phyloP scores from a whole-genome alignment of 2,329 filamentous ascomycete species.

The Aspergillus pseudonomiae region DNA sequence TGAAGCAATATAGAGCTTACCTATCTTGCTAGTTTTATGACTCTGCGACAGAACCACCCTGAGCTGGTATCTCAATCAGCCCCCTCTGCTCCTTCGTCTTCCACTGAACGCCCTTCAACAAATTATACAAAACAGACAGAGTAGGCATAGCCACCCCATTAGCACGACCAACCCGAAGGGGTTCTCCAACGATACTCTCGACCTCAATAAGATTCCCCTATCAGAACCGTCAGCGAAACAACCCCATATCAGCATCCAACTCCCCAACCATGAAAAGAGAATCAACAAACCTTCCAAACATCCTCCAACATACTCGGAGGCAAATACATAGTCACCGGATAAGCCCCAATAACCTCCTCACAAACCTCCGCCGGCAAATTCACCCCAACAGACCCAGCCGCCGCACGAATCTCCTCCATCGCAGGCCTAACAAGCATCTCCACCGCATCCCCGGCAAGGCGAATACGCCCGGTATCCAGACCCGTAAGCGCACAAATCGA shows the following conservation, averaged over 20 bases:
- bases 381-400: constrained; percentile 49
- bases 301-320: constrained; percentile 33
- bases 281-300: constrained; percentile 42
- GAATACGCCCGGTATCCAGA: constrained; percentile 56
- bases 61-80: background rate
- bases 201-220: constrained; percentile 59
- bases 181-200: constrained; percentile 59
- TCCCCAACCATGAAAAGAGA: background rate
- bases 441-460: constrained; percentile 47
- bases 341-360: constrained; percentile 48
- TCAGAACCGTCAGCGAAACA: background rate
- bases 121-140: constrained; percentile 10
- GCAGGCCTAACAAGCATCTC: constrained; percentile 55
- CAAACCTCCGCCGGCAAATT: constrained; percentile 49
- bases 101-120: constrained; percentile 9
- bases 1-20: no score
- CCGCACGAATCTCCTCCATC: constrained; percentile 50
- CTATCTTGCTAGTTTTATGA: no score
- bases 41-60: background rate
- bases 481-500: constrained; percentile 55
- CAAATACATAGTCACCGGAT: constrained; percentile 52
- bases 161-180: constrained; percentile 52
- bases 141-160: constrained; percentile 47
- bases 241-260: background rate
- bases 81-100: background rate